Conservation (phyloP, 371 early-diverging fungal species). For the Enterocytospora artemiae region DNA sequence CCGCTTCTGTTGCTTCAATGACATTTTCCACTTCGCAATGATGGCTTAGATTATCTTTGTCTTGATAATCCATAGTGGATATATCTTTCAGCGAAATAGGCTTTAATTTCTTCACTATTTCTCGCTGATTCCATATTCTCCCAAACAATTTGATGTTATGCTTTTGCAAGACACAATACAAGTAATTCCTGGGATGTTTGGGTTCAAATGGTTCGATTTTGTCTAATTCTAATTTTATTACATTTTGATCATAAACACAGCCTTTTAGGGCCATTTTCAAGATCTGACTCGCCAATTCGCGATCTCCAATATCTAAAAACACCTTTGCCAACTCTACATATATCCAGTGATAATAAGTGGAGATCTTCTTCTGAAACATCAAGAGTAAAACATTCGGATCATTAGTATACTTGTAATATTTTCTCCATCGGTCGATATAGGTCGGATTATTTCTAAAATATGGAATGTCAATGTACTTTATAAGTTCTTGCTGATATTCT, state of each 20-base stretch:
- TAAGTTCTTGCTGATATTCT: conserved; percentile 33
- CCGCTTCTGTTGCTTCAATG: not conserved
- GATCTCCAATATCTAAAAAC: conserved; percentile 19
- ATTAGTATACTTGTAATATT: conserved; percentile 18
- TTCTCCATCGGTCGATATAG: conserved; percentile 51
- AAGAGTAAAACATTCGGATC: conserved; percentile 50
- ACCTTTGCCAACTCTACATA: conserved; percentile 39
- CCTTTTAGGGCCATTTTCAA: conserved; percentile 25
- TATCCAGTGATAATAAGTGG: conserved; percentile 46
- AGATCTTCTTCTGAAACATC: conserved; percentile 44
- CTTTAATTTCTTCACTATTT: conserved; percentile 5
- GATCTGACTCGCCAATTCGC: conserved; percentile 18
- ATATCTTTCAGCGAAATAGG: not conserved
- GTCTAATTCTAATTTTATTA: conserved; percentile 19
- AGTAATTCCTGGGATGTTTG: conserved; percentile 1
- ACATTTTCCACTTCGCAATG: not conserved
- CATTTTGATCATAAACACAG: conserved; percentile 20
- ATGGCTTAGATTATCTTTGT: not conserved
- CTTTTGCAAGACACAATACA: conserved; percentile 20
- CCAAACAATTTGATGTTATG: conserved; percentile 20
- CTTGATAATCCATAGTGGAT: not conserved
- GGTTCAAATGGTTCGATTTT: not conserved
- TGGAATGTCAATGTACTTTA: conserved; percentile 41
- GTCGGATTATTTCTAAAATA: conserved; percentile 55
- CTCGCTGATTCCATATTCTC: conserved; percentile 34